Percentiles rank a stretch among this genome's conserved stretches.
phyloP scores from a whole-genome alignment of 2,329 filamentous ascomycete species.

The Simplicillium aogashimaense region DNA sequence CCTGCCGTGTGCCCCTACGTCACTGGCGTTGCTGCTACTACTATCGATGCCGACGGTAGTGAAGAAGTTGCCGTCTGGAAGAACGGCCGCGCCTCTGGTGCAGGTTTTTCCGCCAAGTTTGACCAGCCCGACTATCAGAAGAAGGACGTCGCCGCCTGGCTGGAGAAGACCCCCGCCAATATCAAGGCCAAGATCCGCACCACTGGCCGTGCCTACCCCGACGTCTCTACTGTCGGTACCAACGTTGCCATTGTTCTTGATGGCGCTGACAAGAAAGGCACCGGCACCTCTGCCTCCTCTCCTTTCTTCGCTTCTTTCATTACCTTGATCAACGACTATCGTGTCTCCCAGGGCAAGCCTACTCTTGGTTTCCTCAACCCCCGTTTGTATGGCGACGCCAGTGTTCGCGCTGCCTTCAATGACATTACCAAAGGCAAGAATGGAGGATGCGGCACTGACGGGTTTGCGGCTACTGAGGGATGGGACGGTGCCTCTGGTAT shows the following conservation, averaged over 20 bases:
- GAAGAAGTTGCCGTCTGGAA: constrained; percentile 19
- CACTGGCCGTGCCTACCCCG: constrained; percentile 32
- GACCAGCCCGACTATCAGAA: constrained; percentile 35
- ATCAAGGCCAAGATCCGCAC: constrained; percentile 28
- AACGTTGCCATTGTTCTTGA: background rate
- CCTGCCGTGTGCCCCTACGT: constrained; percentile 33
- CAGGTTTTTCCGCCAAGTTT: constrained; percentile 38
- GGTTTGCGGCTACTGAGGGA: background rate
- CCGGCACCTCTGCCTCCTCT: constrained; percentile 1
- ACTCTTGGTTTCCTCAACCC: constrained; percentile 3
- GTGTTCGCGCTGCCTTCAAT: background rate
- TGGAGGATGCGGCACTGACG: background rate
- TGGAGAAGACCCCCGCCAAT: constrained; percentile 19
- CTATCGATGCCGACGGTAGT: constrained; percentile 33
- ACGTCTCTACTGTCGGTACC: constrained; percentile 19
- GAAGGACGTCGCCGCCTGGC: constrained; percentile 24
- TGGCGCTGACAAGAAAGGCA: background rate
- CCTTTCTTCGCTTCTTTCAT: constrained; percentile 1
- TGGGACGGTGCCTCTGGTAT: background rate
- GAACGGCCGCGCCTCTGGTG: constrained; percentile 32
- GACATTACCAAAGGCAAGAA: background rate
- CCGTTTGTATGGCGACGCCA: background rate
- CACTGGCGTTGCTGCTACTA: constrained; percentile 41
- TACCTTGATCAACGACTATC: constrained; percentile 2
- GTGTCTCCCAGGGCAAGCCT: constrained; percentile 1